These are phyloP conservation scores for Besnoitia besnoiti DNA, from an alignment of 169 alveolate genomes.

Conservation along the genomic window DNA sequence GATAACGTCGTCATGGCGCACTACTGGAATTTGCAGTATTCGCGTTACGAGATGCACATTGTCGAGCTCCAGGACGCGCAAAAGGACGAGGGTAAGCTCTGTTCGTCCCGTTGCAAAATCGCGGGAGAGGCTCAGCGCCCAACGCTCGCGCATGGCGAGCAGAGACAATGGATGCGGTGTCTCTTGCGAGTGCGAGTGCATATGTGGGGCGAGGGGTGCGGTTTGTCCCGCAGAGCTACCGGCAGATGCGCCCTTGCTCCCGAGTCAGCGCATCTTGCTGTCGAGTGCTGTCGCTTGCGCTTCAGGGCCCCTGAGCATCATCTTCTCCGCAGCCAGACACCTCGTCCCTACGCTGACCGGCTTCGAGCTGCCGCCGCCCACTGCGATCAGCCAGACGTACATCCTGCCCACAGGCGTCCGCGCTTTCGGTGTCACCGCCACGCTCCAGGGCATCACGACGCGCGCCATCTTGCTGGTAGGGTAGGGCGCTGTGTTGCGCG, in stretches of 20 bases:
- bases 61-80: slow-evolving; percentile 46
- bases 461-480: slow-evolving; percentile 57
- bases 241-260: background rate
- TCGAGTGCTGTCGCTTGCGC: background rate
- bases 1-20: slow-evolving; percentile 57
- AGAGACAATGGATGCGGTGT: background rate
- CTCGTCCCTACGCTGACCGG: slow-evolving; percentile 3
- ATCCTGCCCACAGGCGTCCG: slow-evolving; percentile 47
- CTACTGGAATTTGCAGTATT: slow-evolving; percentile 47
- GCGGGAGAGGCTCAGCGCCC: background rate
- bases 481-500: background rate
- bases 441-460: slow-evolving; percentile 59
- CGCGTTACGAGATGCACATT: slow-evolving; percentile 58
- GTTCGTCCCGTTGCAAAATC: background rate
- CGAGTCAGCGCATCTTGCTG: background rate
- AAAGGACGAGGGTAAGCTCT: slow-evolving; percentile 27
- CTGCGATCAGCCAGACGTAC: slow-evolving; percentile 14
- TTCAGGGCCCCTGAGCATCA: slow-evolving; percentile 59
- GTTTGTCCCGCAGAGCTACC: background rate
- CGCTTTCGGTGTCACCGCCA: slow-evolving; percentile 56
- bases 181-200: background rate
- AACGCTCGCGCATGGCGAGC: background rate
- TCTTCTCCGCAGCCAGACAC: slow-evolving; percentile 37
- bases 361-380: slow-evolving; percentile 37
- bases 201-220: background rate